phyloP scores from a whole-genome alignment of 2,329 filamentous ascomycete genomes.

The Nigrograna mackinnonii region DNA sequence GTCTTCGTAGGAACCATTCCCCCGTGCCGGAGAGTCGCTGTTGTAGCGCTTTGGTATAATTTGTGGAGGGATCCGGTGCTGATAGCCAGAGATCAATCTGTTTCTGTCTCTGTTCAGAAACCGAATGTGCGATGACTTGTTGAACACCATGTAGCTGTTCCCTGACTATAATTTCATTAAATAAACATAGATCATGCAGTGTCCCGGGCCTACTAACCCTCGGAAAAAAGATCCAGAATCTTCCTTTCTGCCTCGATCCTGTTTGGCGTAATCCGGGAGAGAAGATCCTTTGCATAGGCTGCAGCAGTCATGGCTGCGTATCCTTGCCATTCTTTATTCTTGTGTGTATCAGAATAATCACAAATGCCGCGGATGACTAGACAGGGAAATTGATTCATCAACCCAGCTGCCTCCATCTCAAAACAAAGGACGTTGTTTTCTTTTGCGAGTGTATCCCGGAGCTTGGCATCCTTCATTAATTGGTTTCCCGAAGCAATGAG shows the following conservation, averaged over 20 bases:
- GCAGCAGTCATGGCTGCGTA: conserved; percentile 2
- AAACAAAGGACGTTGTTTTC: neutral
- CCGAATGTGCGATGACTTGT: neutral
- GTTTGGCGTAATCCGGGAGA: neutral
- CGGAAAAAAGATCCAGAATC: neutral
- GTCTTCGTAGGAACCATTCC: conserved; percentile 21
- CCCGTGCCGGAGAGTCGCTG: neutral
- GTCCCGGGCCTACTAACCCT: neutral
- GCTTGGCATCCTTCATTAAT: neutral
- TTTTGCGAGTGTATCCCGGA: neutral
- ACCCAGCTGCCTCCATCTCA: conserved; percentile 4
- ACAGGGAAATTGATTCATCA: neutral
- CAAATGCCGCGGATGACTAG: conserved; percentile 7
- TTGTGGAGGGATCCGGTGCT: conserved; percentile 33
- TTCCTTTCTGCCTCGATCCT: neutral
- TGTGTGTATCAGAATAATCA: conserved; percentile 7
- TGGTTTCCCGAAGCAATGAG: conserved; percentile 1
- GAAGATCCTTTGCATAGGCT: conserved; percentile 2
- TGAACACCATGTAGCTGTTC: neutral
- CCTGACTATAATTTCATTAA: neutral
- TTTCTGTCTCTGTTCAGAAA: neutral
- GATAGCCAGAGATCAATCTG: conserved; percentile 29
- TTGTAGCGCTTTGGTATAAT: neutral
- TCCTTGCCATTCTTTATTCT: conserved; percentile 1
- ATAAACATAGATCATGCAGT: neutral